These are phyloP conservation scores for Cryphonectria carpinicola DNA, from an alignment of 2,329 filamentous ascomycete genomes.

Conservation along the genomic window DNA sequence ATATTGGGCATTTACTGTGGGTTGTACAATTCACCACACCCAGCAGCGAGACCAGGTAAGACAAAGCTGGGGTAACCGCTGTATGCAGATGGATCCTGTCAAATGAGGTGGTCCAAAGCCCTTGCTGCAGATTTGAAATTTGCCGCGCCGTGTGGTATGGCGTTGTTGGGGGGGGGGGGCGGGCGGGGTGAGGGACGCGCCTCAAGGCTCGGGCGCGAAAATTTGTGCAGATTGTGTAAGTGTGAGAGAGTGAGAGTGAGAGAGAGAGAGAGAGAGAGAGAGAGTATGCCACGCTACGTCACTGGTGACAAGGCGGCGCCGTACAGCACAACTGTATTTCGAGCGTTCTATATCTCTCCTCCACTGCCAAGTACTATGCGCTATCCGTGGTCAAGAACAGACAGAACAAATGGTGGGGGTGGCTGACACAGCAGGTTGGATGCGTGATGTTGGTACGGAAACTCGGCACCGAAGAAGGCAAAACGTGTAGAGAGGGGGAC, in stretches of 20 bases:
- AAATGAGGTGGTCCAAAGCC: not conserved
- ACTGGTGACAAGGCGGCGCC: slow-evolving; percentile 1
- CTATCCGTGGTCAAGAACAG: not conserved
- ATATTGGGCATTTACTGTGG: slow-evolving; percentile 15
- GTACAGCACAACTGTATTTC: not conserved
- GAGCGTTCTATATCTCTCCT: not conserved
- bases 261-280: slow-evolving; percentile 11
- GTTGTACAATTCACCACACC: not conserved
- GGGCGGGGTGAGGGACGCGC: not conserved
- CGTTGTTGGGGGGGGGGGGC: not conserved
- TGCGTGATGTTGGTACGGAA: not conserved
- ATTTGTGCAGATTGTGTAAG: not conserved
- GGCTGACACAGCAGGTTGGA: not conserved
- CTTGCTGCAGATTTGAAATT: not conserved
- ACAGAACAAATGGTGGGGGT: not conserved
- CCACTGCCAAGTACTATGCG: too few species aligned
- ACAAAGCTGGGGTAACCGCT: not conserved
- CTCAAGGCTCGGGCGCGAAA: slow-evolving; percentile 5
- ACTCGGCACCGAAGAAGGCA: not conserved
- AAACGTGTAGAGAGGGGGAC: not conserved
- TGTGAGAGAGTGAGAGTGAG: not conserved
- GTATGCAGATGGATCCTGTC: not conserved
- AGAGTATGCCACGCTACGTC: slow-evolving; percentile 25
- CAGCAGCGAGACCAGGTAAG: not conserved
- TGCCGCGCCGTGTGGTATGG: slow-evolving; percentile 12